Base-by-base conservation (phyloP, 164 flowering plant species). In the Stephania cephalantha region DNA sequence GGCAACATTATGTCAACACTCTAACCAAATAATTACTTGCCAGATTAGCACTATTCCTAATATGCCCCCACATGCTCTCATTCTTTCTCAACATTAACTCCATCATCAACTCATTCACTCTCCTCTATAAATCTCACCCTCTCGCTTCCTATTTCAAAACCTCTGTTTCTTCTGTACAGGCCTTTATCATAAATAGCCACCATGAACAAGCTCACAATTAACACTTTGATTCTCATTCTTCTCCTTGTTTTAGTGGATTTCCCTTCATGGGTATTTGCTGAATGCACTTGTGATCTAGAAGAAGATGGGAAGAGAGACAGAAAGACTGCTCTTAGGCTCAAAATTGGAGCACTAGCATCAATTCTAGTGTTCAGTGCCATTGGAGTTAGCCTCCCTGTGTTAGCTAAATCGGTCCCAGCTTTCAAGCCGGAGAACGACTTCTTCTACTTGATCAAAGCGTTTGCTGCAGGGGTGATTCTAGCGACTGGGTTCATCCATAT, bases 401-500 rank as follows among this genome's bases (percentile, higher is more conserved):
- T 83, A 0, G 86, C 84, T 18, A 81, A 74, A 53, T 66, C 46
- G 4, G 17, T 84, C 7, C 72, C 82, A 1, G 73, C 80, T 1
- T 75, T 82, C 35, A 65, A 63, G 6, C 84, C 84, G 0, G 85
- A 81, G 66, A 82, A 75, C 12, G 66, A 81, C 46, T 42, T 81
- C 15, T 85, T 86, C 74, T 80, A 79, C 72, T 35, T 81, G 46
- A 71, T 86, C 66, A 86, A 86, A 71, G 83, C 88, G 5, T 86
- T 86, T 68, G 88, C 88, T 0, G 88, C 82, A 10, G 88, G 88
- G 2, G 86, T 85, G 17, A 85, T 85, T 8, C 73, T 85, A 15
- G 81, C 88, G 0, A 85, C 88, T 1, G 88, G 86, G 9, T 79
- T 80, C 53, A 69, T 86, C 18, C 88, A 86, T 70, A 73, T 86